Evolutionary conservation across 805 yeast species (phyloP).

Genomic region (Lipomyces japonicus): DNA sequence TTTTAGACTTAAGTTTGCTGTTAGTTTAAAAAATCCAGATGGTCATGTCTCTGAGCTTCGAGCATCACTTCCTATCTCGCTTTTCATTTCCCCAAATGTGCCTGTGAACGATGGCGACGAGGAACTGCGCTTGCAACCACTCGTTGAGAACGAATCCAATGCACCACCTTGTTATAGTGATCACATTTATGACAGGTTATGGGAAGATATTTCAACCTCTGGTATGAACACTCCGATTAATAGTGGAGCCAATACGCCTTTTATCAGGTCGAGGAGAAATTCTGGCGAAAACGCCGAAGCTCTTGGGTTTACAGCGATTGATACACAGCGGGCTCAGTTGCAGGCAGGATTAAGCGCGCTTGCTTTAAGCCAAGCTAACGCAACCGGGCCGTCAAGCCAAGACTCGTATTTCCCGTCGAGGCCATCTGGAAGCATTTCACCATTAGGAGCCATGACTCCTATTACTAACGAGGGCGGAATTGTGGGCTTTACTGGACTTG

Average conservation of each 20-base stretch:
- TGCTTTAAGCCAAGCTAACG: conserved; percentile 31
- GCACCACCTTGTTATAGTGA: conserved; percentile 86
- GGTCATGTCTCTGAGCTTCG: conserved; percentile 90
- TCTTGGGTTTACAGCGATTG: conserved; percentile 34
- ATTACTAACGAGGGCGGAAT: conserved; percentile 27
- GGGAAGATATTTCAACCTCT: conserved; percentile 55
- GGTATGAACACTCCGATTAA: conserved; percentile 39
- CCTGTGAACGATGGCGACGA: conserved; percentile 52
- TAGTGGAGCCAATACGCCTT: conserved; percentile 42
- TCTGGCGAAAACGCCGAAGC: conserved; percentile 33
- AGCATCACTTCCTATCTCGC: conserved; percentile 77
- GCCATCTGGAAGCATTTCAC: conserved; percentile 22
- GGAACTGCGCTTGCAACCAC: conserved; percentile 15
- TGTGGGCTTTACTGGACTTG: conserved; percentile 16
- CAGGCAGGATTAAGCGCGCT: conserved; percentile 41
- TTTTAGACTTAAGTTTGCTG: conserved; percentile 57
- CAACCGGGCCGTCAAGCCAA: not conserved
- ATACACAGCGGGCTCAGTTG: conserved; percentile 39
- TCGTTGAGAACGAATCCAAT: conserved; percentile 26
- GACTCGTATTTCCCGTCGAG: conserved; percentile 27
- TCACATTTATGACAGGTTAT: conserved; percentile 76
- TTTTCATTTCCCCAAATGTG: conserved; percentile 80
- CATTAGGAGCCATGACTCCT: conserved; percentile 25
- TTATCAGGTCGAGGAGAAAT: conserved; percentile 37
- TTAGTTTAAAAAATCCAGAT: conserved; percentile 78